Conservation (phyloP, 106 monocot species). For the Acorus calamus region DNA sequence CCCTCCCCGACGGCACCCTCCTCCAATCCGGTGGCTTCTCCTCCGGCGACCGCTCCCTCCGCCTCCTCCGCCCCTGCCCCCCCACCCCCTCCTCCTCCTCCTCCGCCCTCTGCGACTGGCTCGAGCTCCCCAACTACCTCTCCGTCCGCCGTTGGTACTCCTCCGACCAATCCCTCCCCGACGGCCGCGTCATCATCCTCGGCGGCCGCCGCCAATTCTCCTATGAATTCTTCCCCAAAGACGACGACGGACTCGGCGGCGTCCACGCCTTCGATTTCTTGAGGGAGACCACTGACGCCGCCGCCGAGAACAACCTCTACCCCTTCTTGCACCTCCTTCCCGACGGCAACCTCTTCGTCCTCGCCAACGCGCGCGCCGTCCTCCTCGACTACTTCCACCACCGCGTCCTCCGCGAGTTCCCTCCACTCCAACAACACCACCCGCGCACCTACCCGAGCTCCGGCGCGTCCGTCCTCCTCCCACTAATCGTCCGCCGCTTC, state of each 20-base stretch:
- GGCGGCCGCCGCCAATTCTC: slow-evolving; percentile 32
- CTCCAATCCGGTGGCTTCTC: slow-evolving; percentile 36
- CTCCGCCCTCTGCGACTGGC: slow-evolving; percentile 14
- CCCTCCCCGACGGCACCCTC: slow-evolving; percentile 27
- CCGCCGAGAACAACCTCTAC: slow-evolving; percentile 44
- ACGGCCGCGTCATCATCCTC: slow-evolving; percentile 25
- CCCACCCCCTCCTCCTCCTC: neutral
- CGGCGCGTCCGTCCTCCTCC: slow-evolving; percentile 45
- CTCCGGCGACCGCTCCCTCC: slow-evolving; percentile 21
- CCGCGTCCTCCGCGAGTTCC: slow-evolving; percentile 13
- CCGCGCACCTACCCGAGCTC: slow-evolving; percentile 40
- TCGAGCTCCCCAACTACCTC: slow-evolving; percentile 16
- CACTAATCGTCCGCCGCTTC: slow-evolving; percentile 4
- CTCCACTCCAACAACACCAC: slow-evolving; percentile 10
- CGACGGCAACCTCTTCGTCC: slow-evolving; percentile 35
- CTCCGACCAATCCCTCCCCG: slow-evolving; percentile 21
- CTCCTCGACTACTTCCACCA: slow-evolving; percentile 14
- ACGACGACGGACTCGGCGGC: neutral
- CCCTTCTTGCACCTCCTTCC: slow-evolving; percentile 52
- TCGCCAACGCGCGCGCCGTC: slow-evolving; percentile 39
- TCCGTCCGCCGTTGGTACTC: slow-evolving; percentile 34
- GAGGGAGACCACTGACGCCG: slow-evolving; percentile 18
- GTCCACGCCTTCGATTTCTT: slow-evolving; percentile 18
- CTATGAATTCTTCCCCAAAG: slow-evolving; percentile 31
- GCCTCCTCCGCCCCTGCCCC: neutral